Base-by-base conservation (phyloP, 192 early-diverging fungal species). In the Blastocladiella britannica region DNA sequence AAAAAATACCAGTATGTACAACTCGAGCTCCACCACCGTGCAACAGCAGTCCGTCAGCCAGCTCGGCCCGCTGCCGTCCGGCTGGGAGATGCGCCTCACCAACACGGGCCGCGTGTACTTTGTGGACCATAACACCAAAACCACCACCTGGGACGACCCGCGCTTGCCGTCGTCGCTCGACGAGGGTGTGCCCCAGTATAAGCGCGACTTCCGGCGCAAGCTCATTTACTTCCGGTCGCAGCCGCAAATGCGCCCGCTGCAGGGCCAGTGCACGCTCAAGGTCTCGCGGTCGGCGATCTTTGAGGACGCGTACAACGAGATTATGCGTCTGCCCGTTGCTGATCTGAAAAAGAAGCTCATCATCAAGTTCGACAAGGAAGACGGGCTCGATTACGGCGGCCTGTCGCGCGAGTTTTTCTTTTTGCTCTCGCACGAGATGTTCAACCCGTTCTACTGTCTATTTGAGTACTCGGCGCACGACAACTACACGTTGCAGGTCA, bases 291-390 rank as follows among this genome's bases (percentile, higher is more conserved):
- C 80, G 55, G 75, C 71, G 65, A 87, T 97, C 55, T 95, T 97
- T 73, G 93, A 94, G 70, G 89, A 97, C 72, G 74, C 91, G 26
- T 97, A 88, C 74, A 77, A 86, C 29, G 90, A 93, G 65, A 78
- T 97, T 31, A 97, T 97, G 93, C 82, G 91, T 31, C 84, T 87
- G 63, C 78, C 82, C 5, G 78, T 88, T 15, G 72, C 73, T 5
- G 93, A 97, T 70, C 73, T 97, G 57, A 93, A 92, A 72, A 94
- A 97, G 76, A 77, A 89, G 30, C 65, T 97, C 55, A 92, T 93
- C 88, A 92, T 97, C 67, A 97, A 95, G 68, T 97, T 97, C 64
- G 89, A 91, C 60, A 91, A 91, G 55, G 93, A 97, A 64, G 93
- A 97, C 67, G 93, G 93, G 9, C 74, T 97, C 28, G 93, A 97